Base-by-base conservation (phyloP, 805 yeast species). In the Zygoascus bituminiphila region DNA sequence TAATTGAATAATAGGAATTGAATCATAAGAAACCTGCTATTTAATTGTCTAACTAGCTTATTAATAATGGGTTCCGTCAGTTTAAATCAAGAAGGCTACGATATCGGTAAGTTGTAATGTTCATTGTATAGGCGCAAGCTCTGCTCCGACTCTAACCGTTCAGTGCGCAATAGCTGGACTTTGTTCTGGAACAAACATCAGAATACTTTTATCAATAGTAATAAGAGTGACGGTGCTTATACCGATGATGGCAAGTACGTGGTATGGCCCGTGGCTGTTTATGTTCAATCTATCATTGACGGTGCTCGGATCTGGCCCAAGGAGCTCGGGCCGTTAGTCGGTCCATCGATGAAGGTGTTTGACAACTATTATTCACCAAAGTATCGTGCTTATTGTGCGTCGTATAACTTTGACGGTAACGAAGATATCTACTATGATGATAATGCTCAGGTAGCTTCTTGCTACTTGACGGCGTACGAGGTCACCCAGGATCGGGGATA, bases 391-490 rank as follows among this genome's bases (percentile, higher is more conserved):
- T 83, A 73, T 63, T 76, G 83, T 38, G 88, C 87, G 1, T 80
- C 82, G 4, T 80, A 77, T 58, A 75, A 79, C 57, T 69, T 69
- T 46, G 74, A 75, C 20, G 80, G 75, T 42, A 82, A 81, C 61
- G 66, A 67, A 45, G 88, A 82, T 60, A 77, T 82, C 37, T 81
- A 82, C 62, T 58, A 79, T 53, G 88, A 82, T 58, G 89, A 82
- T 58, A 84, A 82, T 59, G 89, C 88, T 2, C 89, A 82, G 60
- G 78, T 82, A 12, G 82, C 84, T 14, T 70, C 79, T 56, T 82
- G 81, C 2, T 68, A 80, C 55, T 66, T 83, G 49, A 73, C 79
- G 2, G 84, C 85, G 1, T 82, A 78, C 58, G 88, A 81, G 57
- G 85, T 79, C 21, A 80, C 87, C 1, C 76, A 75, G 1, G 75